These are phyloP conservation scores for Trametes sanguinea DNA, from an alignment of 768 basidiomycete genomes.

Conservation along the genomic window DNA sequence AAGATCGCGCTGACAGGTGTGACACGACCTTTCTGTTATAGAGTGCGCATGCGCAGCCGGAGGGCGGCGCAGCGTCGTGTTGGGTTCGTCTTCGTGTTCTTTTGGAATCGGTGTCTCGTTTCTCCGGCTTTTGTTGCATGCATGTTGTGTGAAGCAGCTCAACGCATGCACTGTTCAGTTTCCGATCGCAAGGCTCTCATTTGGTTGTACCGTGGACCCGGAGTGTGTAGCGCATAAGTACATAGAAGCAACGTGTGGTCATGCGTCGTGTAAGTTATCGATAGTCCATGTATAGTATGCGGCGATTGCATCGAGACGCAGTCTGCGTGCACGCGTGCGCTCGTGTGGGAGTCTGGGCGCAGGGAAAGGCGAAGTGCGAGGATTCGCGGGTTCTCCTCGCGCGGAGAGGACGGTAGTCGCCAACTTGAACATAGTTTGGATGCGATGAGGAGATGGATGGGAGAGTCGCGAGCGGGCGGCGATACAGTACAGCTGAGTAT, in stretches of 20 bases:
- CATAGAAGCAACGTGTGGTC: constrained; percentile 11
- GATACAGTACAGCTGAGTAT: background rate
- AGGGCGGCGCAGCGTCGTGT: background rate
- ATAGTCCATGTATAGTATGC: constrained; percentile 2
- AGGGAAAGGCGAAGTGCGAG: background rate
- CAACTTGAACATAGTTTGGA: too few species aligned
- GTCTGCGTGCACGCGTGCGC: background rate
- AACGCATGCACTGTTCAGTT: background rate
- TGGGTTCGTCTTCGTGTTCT: background rate
- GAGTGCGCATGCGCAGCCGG: constrained; percentile 2
- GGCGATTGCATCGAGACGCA: constrained; percentile 5
- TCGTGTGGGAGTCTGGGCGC: background rate
- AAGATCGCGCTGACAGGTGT: constrained; percentile 1
- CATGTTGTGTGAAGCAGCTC: background rate
- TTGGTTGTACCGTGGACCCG: constrained; percentile 8
- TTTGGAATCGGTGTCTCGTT: constrained; percentile 8
- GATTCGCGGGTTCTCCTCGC: background rate
- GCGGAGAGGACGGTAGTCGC: too few species aligned
- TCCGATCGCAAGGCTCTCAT: constrained; percentile 9
- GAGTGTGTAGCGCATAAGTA: background rate
- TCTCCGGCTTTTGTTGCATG: constrained; percentile 5
- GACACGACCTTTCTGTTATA: background rate
- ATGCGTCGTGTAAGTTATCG: constrained; percentile 4
- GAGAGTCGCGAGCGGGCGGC: constrained; percentile 5
- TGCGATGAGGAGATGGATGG: too few species aligned